Evolutionary conservation across 495 filamentous ascomycete genomes (phyloP).

Genomic region (Annulohypoxylon bovei): DNA sequence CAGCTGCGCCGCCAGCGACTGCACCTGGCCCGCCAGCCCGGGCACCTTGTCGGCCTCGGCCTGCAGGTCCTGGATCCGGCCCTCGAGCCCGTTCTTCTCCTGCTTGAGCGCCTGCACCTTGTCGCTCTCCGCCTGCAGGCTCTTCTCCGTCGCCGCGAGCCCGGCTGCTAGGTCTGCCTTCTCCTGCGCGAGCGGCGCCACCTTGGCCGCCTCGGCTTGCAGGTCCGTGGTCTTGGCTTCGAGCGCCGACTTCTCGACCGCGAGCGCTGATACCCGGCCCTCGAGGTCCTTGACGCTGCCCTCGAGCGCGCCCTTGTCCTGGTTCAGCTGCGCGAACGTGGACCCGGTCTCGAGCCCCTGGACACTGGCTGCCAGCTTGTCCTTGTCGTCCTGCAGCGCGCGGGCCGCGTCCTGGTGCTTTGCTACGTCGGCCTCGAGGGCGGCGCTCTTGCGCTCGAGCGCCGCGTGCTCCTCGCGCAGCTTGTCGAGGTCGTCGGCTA

Average conservation of each 20-base stretch:
- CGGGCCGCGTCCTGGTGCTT: constrained; percentile 31
- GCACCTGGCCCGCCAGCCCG: constrained; percentile 32
- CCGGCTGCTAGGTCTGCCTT: constrained; percentile 47
- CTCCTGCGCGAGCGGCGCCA: constrained; percentile 33
- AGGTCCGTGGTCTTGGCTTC: constrained; percentile 35
- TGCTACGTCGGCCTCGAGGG: constrained; percentile 37
- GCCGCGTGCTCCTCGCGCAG: constrained; percentile 36
- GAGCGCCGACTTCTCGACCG: constrained; percentile 45
- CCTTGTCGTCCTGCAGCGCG: constrained; percentile 39
- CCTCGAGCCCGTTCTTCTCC: constrained; percentile 48
- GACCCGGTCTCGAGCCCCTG: constrained; percentile 38
- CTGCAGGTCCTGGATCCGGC: constrained; percentile 35
- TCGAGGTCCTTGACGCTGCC: constrained; percentile 46
- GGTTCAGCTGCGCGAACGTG: constrained; percentile 33
- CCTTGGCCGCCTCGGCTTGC: constrained; percentile 38
- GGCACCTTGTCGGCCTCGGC: constrained; percentile 41
- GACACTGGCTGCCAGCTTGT: constrained; percentile 29
- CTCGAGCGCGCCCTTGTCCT: constrained; percentile 45
- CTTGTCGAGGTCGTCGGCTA: constrained; percentile 40
- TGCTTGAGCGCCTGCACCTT: constrained; percentile 45
- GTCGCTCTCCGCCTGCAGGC: constrained; percentile 50
- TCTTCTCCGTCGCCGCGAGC: constrained; percentile 45
- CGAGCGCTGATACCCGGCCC: constrained; percentile 46
- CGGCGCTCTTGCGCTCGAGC: no score
- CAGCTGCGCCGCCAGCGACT: constrained; percentile 26